Percentiles rank a stretch among this genome's conserved stretches.
Conservation (phyloP, 2,329 filamentous ascomycete species). For the Thermoascus crustaceus region DNA sequence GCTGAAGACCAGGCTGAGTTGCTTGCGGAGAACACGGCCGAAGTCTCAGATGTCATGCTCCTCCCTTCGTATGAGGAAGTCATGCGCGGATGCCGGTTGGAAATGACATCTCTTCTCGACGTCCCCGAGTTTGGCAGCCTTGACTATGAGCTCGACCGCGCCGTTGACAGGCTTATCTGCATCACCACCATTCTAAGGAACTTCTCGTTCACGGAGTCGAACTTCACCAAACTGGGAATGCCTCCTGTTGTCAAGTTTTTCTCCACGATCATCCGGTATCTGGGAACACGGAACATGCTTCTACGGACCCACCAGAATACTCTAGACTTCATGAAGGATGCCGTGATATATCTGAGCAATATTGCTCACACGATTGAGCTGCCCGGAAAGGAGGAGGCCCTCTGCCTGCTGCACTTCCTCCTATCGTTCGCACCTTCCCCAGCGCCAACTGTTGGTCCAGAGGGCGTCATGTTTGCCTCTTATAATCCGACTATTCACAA, state of each 20-base stretch:
- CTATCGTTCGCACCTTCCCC: constrained; percentile 82
- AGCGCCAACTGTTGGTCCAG: constrained; percentile 49
- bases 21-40: constrained; percentile 73
- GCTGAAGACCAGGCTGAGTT: constrained; percentile 81
- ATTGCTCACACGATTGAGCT: constrained; percentile 72
- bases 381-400: constrained; percentile 76
- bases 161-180: constrained; percentile 79
- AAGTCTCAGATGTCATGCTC: constrained; percentile 79
- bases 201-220: constrained; percentile 74
- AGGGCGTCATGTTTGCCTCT: constrained; percentile 63
- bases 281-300: constrained; percentile 83
- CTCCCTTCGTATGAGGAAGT: constrained; percentile 83
- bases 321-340: constrained; percentile 94
- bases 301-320: constrained; percentile 75
- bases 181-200: constrained; percentile 91
- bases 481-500: constrained; percentile 77
- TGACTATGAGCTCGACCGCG: constrained; percentile 75
- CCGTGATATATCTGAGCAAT: constrained; percentile 83
- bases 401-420: constrained; percentile 79
- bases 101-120: constrained; percentile 64
- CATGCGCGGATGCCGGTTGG: constrained; percentile 65
- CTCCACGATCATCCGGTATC: constrained; percentile 71
- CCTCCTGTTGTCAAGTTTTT: constrained; percentile 74
- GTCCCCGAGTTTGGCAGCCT: constrained; percentile 64
- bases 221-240: constrained; percentile 67